Evolutionary conservation across 768 basidiomycete species (phyloP), one percentile per base, ranked within the genome.

Genomic region (Lyophyllum semitale): DNA sequence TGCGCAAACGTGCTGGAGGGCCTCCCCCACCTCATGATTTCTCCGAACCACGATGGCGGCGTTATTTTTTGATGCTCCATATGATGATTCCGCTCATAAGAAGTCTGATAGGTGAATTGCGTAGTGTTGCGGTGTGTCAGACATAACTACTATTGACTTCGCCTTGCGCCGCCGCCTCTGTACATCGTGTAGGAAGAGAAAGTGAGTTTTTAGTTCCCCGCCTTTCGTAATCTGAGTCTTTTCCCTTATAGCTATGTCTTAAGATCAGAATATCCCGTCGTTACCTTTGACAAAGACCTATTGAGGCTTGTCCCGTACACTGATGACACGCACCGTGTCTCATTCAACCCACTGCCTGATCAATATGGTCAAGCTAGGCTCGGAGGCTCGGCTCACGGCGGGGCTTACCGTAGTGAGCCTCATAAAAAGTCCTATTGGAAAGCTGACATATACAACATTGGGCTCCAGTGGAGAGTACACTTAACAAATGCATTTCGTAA

Each of bases 391-490:
- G 73, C 66, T 27, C 65, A 68, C 22, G 69, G 67, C 11, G 66
- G 68, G 66, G 30, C 65, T 4, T 65, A 68, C 54, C 66, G 66
- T 1, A 57, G 65, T 47, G 46, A 58, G 4, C 65, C 66, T 9
- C 51, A 29, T 2, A 73, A 69, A 49, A 62, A 63, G 30, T 75
- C 65, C 45, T 75, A 68, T 57, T 75, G 72, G 74, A 60, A 59
- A n/a, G 25, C 44, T 4, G 75, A 75, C 45, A 63, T 76, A 18
- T 45, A 60, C 6, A 35, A 59, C 1, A 67, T 73, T 53, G 55
- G 59, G 3, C 13, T 18, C 15, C 54, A 51, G 22, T 58, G 68
- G 13, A 62, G 30, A 1, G 50, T 2, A 0, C 55, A 62, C 12
- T 51, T 65, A 67, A 6, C 49, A 63, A 18, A 45, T 60, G 46